Evolutionary conservation across 2,329 filamentous ascomycete genomes (phyloP), one percentile per base, ranked within the genome.

Genomic region (Penicillium sp.): DNA sequence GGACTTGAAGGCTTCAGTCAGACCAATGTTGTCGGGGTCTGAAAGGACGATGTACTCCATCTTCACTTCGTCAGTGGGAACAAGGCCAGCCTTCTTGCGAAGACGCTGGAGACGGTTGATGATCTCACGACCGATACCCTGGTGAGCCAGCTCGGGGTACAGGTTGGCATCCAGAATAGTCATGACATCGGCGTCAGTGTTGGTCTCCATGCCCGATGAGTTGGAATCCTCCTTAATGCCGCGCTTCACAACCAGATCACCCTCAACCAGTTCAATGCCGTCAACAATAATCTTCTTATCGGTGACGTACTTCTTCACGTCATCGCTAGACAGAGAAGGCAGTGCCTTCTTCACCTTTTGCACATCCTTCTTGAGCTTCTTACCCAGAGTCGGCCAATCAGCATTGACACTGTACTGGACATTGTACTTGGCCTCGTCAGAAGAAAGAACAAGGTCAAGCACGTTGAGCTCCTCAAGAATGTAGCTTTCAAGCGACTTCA

Each of bases 291-390:
- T 91, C 70, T 85, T 87, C 71, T 89, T 90, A 16, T 87, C 84
- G 43, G 84, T 79, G 41, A 95, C 81, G 73, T 92, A 99, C 40
- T 81, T 79, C 74, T 93, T 91, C 60, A 96, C 92, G 66, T 96
- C 85, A 11, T 91, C 87, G 66, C 88, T 93, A 19, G 85, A 90
- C 50, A 99, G 81, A 40, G 79, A 82, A 6, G 93, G 93, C 47
- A 99, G 80, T 2, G 91, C 92, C 79, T 94, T 96, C 82, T 96
- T 96, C 67, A 98, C 92, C 73, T 89, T 91, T 65, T 88, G 87
- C 65, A 92, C 91, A 70, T 97, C 93, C 78, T 96, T 97, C 83
- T 96, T 96, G 67, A 98, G 84, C 81, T 98, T 98, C 85, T 96
- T 96, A 65, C 95, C 95, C 16, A 99, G 83, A 2, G 91, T 89